Evolutionary conservation across 768 basidiomycete genomes (phyloP), one percentile per base, ranked within the genome.

Genomic region (Vararia minispora): DNA sequence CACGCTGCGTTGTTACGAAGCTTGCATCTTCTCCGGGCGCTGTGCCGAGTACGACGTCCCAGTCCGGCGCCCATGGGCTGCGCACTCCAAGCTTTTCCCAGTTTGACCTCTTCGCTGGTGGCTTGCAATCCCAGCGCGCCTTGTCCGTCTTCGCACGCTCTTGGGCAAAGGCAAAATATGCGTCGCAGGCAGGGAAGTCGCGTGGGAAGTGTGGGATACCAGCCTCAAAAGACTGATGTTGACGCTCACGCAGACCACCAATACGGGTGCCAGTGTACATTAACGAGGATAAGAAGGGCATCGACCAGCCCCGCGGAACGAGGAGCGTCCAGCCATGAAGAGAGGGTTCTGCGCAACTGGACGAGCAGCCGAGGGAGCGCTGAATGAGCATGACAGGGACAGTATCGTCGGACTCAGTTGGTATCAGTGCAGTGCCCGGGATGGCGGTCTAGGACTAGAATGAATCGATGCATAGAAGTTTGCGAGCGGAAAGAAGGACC

Each of bases 261-360:
- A 94, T 69, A 6, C 89, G 79, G 2, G 85, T 86, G 16, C 84
- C 82, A 0, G 91, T 90, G 56, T 76, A 78, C 3, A 70, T 68
- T 35, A 99, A 70, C 3, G 91, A 92, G 28, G 68, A 69, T 45
- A 86, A 76, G 60, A 98, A 89, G 1, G 91, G 69, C 80, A 90
- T 94, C 0, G 74, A 71, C 90, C 91, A 98, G 10, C 88, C 90
- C 1, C 75, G 65, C 3, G 94, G 94, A 23, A 94, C 56, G 32
- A 95, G 65, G 7, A 99, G 61, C 6, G 79, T 89, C 82, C 87
- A 95, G 27, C 92, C 91, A 49, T 90, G 78, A 22, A 89, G 61
- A 1, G 54, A 38, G 5, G 52, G 49, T 10, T 39, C 40, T 28
- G 52, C 38, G 26, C 35, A 45, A 8, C 23, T 35, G 3, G 58